These are phyloP conservation scores for Chaetomium strumarium DNA, from an alignment of 2,329 filamentous ascomycete species.

Conservation along the genomic window DNA sequence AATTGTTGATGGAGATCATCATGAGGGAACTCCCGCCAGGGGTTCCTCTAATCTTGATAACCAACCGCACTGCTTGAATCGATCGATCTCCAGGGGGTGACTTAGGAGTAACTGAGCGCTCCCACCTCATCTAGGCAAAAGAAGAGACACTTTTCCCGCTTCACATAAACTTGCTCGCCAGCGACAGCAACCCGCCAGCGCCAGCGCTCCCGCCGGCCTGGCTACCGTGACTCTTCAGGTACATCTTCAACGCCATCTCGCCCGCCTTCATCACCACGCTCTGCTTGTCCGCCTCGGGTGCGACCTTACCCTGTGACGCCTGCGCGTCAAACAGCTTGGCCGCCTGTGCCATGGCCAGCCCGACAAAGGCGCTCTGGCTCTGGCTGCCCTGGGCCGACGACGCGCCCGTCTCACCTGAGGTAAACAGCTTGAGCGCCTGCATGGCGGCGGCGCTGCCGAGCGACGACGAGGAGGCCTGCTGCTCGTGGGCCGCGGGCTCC, in stretches of 20 bases:
- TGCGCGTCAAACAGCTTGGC: constrained; percentile 65
- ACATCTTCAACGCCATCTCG: constrained; percentile 87
- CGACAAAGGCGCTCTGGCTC: constrained; percentile 67
- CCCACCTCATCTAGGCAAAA: no score
- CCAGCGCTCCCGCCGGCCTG: constrained; percentile 38
- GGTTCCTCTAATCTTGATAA: no score
- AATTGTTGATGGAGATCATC: no score
- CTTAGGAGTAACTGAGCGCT: no score
- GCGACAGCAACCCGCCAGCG: constrained; percentile 35
- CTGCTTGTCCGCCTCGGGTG: constrained; percentile 66
- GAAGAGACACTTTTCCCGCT: background rate
- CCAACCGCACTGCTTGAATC: no score
- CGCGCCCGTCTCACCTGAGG: constrained; percentile 36
- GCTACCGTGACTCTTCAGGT: constrained; percentile 67
- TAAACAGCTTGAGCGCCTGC: constrained; percentile 78
- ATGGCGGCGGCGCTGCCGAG: constrained; percentile 72
- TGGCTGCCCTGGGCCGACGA: constrained; percentile 28
- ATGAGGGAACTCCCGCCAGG: no score
- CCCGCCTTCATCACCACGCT: constrained; percentile 71
- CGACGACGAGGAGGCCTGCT: constrained; percentile 44
- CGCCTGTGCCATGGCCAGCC: constrained; percentile 82
- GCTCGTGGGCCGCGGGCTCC: constrained; percentile 39
- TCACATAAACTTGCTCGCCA: constrained; percentile 44
- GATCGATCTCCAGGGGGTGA: no score
- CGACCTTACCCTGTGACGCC: constrained; percentile 46